phyloP scores from a whole-genome alignment of 139 green algal species.

The Marvania coccoides region DNA sequence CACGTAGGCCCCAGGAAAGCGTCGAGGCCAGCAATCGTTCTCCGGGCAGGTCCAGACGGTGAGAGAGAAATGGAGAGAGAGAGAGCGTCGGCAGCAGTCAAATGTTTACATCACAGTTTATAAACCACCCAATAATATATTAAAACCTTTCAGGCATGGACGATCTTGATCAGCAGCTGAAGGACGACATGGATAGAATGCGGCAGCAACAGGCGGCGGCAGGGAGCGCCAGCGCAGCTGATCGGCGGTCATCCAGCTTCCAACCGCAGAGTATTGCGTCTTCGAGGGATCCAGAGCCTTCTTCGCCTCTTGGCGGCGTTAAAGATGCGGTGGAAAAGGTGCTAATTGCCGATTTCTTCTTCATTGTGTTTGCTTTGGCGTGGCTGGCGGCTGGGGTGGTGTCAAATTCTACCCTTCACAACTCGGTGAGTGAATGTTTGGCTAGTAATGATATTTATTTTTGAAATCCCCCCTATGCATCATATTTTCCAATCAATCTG shows the following conservation, averaged over 20 bases:
- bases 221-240: not conserved
- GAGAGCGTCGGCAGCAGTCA: no score
- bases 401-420: constrained; percentile 19
- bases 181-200: constrained; percentile 40
- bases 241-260: no score
- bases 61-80: no score
- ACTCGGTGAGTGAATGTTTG: constrained; percentile 18
- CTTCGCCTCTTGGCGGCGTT: not conserved
- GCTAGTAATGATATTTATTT: not conserved
- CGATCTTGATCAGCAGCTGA: constrained; percentile 49
- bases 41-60: no score
- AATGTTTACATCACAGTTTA: no score
- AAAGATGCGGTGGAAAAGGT: constrained; percentile 51
- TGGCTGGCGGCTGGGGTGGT: constrained; percentile 61
- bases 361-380: constrained; percentile 57
- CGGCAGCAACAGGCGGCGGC: constrained; percentile 11
- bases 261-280: no score
- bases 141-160: constrained; percentile 15
- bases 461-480: not conserved
- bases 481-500: not conserved
- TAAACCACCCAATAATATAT: no score
- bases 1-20: no score
- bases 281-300: no score
- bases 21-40: no score
- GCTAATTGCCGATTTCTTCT: constrained; percentile 88